A percentile compares a stretch with the other conserved stretches of the same genome.
phyloP scores from a whole-genome alignment of 1,139 yeast genomes.

The Yamadazyma songkhlaensis region DNA sequence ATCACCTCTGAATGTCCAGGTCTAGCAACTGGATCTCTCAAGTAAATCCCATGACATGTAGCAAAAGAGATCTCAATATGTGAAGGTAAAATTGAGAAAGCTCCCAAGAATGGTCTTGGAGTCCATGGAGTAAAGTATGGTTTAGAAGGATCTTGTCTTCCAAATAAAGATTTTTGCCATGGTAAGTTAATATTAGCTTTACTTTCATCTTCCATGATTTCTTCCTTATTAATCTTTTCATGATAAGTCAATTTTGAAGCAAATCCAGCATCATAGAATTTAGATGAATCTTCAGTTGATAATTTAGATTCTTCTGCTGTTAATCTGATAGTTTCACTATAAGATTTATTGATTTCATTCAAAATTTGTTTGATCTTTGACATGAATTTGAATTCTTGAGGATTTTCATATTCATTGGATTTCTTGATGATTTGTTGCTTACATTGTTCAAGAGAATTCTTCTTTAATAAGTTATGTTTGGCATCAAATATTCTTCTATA shows the following conservation, averaged over 20 bases:
- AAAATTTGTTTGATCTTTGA: constrained; percentile 53
- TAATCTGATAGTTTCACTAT: constrained; percentile 49
- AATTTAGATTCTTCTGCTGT: constrained; percentile 24
- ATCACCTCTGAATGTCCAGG: constrained; percentile 97
- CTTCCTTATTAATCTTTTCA: constrained; percentile 49
- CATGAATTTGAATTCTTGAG: constrained; percentile 38
- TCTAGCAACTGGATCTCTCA: constrained; percentile 95
- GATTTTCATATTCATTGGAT: constrained; percentile 32
- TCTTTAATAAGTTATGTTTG: constrained; percentile 25
- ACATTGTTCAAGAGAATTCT: constrained; percentile 16
- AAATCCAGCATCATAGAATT: constrained; percentile 54
- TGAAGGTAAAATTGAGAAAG: constrained; percentile 87
- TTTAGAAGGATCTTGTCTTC: constrained; percentile 72
- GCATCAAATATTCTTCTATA: constrained; percentile 26
- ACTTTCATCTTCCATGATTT: constrained; percentile 53
- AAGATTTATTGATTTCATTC: constrained; percentile 50
- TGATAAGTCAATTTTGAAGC: constrained; percentile 50
- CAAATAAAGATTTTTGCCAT: constrained; percentile 76
- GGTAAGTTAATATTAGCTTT: constrained; percentile 54
- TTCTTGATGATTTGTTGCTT: constrained; percentile 28
- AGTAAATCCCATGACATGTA: constrained; percentile 92
- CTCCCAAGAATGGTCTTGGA: constrained; percentile 90
- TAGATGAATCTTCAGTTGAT: constrained; percentile 23
- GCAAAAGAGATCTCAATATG: constrained; percentile 87
- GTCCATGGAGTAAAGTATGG: constrained; percentile 96